Conservation (phyloP, 306 rosid species). For the cucumber (Cucumis sativus) region DNA sequence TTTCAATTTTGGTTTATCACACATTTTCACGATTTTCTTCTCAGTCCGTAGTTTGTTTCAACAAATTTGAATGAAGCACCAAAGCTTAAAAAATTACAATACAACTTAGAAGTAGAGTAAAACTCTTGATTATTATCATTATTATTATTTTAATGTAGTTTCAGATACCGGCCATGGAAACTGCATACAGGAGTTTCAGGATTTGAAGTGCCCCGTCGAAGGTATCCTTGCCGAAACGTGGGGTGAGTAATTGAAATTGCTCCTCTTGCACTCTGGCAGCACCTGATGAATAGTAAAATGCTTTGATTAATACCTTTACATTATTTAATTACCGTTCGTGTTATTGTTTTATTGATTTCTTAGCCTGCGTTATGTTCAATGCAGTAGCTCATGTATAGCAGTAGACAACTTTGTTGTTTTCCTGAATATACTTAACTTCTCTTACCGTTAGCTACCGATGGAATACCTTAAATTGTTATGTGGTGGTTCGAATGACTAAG, state of each 20-base stretch:
- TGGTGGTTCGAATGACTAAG: too few relatives aligned
- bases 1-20: not conserved
- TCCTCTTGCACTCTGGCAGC: not conserved
- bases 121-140: not conserved
- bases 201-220: conserved; percentile 27
- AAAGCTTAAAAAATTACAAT: not conserved
- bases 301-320: not conserved
- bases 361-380: not conserved
- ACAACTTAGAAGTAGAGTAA: not conserved
- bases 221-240: conserved; percentile 29
- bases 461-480: too few relatives aligned
- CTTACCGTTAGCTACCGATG: not conserved
- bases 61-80: not conserved
- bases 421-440: not conserved
- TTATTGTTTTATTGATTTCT: not conserved
- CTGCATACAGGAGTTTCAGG: conserved; percentile 51
- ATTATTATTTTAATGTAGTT: conserved; percentile 19
- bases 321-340: not conserved
- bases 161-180: conserved; percentile 83
- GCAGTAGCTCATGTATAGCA: not conserved
- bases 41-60: not conserved
- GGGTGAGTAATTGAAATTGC: conserved; percentile 27
- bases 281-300: not conserved
- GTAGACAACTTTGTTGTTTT: not conserved
- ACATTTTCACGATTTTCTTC: not conserved